Base-by-base conservation (phyloP, 768 basidiomycete genomes). In the Boletus barrowsii region DNA sequence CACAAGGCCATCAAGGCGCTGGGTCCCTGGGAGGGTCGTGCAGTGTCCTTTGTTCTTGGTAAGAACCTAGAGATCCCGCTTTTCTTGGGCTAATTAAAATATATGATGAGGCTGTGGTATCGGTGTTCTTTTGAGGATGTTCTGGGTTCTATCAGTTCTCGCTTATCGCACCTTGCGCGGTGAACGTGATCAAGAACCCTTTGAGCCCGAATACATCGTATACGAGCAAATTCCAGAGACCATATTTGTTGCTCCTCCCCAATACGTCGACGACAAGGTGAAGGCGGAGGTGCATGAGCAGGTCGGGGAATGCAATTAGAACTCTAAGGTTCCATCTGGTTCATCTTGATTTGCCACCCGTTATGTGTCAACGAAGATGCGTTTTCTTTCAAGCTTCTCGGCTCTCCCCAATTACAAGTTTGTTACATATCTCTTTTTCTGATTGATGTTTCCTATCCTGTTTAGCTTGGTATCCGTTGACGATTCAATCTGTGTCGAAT, bases 11-110 rank as follows among this genome's bases (percentile, higher is more conserved):
- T 92, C 51, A 82, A 82, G 75, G 69, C 80, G 9, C 81, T 93
- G 15, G 87, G 89, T 13, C 83, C 83, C 18, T 92, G 90, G 89
- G 90, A 93, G 70, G 89, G 89, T 47, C 78, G 88, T 47, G 83
- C 84, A 10, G 84, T 93, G 15, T 84, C 91, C 4, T 93, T 93
- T 56, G 90, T 93, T 53, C 79, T 93, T 17, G 90, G 90, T 83
- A 47, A 62, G 82, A 76, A 30, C 24, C 41, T 5, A 4, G 2
- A 4, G 10, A 11, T 52, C 1, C 35, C 17, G 3, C 5, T 44
- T 47, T 18, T 40, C 13, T 18, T 39, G 2, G 10, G 6, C 18
- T 58, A 24, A 60, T 43, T 5, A 20, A 35, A 30, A 39, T 13
- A 10, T 36, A 4, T 47, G 40, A 46, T 17, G 33, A 90, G 88